Conservation (phyloP, 495 filamentous ascomycete species). For the Aspergillus sparsus region DNA sequence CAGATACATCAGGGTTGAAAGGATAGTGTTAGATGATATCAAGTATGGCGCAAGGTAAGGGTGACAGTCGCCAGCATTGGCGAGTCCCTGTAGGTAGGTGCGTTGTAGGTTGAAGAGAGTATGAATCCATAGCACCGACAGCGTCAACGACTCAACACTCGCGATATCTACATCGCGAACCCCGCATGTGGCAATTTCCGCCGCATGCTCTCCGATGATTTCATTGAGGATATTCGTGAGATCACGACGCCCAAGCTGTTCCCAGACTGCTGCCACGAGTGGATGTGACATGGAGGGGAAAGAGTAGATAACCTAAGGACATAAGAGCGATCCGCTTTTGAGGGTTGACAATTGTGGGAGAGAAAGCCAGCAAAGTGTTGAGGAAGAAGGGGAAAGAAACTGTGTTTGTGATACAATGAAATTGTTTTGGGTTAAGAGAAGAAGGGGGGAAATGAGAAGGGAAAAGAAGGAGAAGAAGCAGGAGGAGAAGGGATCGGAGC, state of each 20-base stretch:
- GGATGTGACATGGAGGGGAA: conserved; percentile 34
- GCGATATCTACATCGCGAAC: conserved; percentile 20
- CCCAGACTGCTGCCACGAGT: conserved; percentile 35
- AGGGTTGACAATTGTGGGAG: background rate
- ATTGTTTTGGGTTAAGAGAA: conserved; percentile 2
- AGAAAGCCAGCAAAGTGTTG: background rate
- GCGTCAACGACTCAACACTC: conserved; percentile 25
- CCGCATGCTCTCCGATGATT: conserved; percentile 32
- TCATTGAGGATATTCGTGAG: conserved; percentile 33
- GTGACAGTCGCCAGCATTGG: conserved; percentile 22
- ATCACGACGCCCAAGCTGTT: conserved; percentile 33
- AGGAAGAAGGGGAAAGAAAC: conserved; percentile 2
- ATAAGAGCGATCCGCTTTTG: conserved; percentile 17
- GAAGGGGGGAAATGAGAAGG: conserved; percentile 5
- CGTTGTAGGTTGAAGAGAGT: conserved; percentile 35
- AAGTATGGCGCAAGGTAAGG: conserved; percentile 26
- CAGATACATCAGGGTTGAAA: conserved; percentile 32
- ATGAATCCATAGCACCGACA: conserved; percentile 31
- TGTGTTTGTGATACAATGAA: conserved; percentile 5
- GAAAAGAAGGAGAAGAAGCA: conserved; percentile 9
- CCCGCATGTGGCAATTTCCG: conserved; percentile 24
- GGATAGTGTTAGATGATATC: conserved; percentile 25
- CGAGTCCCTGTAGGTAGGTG: conserved; percentile 28
- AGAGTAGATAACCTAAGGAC: conserved; percentile 13
- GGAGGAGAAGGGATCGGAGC: conserved; percentile 1